Evolutionary conservation across 305 asterid genomes (phyloP), one percentile per base, ranked within the genome.

Genomic region (Stenogyne calaminthoides): DNA sequence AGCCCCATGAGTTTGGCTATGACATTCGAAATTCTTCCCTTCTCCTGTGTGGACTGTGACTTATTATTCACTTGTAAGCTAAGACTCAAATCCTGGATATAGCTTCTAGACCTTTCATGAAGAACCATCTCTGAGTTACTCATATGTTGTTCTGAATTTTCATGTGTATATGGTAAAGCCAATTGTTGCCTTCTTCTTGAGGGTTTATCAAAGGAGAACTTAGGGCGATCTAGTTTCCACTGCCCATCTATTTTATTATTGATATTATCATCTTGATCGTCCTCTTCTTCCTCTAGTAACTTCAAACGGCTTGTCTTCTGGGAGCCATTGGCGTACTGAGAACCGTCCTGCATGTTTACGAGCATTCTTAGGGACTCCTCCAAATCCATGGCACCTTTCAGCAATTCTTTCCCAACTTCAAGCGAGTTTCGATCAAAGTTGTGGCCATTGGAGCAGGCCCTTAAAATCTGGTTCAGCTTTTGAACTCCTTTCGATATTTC

Each of bases 1-100:
- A 92, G 93, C 71, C 98, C 98, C 98, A 92, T 90, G 51, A 92
- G 91, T 80, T 92, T 89, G 20, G 98, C 98, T 66, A 92, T 80
- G 65, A 92, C 97, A 72, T 92, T 92, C 2, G 98, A 85, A 70
- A 89, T 85, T 67, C 95, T 85, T 59, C 82, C 91, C 77, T 90
- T 92, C 74, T 85, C 89, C 25, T 77, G 80, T 58, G 78, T 63
- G 56, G 82, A 20, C 36, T 68, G 76, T 61, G 84, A 56, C 54
- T 73, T 72, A 61, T 16, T 78, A 70, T 64, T 75, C 36, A 37
- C 78, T 60, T 46, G 68, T 18, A 78, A 51, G 9, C 76, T 76
- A 52, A 52, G 46, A 49, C 80, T 74, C 77, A 79, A 75, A 72
- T 86, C 85, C 6, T 87, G 83, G 73, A 73, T 86, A 80, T 72